A percentile compares a stretch with the other conserved stretches of the same genome.
Conservation (phyloP, 1,284 basidiomycete genomes). For the Mycosarcoma mackinlayi region DNA sequence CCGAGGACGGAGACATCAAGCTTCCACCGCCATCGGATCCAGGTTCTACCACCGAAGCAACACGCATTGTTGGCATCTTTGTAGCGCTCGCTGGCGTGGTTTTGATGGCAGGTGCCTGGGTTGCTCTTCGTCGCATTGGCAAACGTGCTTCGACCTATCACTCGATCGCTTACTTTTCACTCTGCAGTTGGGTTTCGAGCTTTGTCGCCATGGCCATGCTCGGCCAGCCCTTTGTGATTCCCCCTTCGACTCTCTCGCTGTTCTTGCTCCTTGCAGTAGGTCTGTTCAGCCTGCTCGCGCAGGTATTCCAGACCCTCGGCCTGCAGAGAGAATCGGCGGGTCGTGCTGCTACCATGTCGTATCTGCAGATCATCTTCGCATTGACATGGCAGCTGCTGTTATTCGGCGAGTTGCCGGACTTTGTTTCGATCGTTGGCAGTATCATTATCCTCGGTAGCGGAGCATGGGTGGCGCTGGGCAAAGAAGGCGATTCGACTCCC, state of each 20-base stretch:
- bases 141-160: conserved; percentile 80
- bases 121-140: conserved; percentile 77
- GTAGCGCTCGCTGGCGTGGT: conserved; percentile 74
- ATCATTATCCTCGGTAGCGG: conserved; percentile 42
- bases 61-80: conserved; percentile 66
- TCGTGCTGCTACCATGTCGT: conserved; percentile 47
- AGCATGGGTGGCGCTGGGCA: conserved; percentile 40
- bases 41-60: conserved; percentile 21
- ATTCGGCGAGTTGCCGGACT: conserved; percentile 32
- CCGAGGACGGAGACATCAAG: conserved; percentile 39
- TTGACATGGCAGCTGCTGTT: conserved; percentile 39
- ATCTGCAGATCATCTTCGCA: conserved; percentile 50
- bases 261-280: conserved; percentile 44
- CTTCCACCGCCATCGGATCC: conserved; percentile 11
- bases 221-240: conserved; percentile 41
- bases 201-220: conserved; percentile 64
- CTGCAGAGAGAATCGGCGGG: conserved; percentile 54
- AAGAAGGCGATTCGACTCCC: conserved; percentile 20
- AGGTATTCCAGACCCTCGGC: conserved; percentile 54
- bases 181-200: conserved; percentile 74
- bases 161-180: conserved; percentile 76
- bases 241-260: conserved; percentile 20
- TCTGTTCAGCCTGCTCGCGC: conserved; percentile 47
- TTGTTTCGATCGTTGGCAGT: conserved; percentile 37
- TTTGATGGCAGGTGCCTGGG: conserved; percentile 76